Evolutionary conservation across 164 flowering plant species (phyloP).

Genomic region (Pachysandra terminalis): DNA sequence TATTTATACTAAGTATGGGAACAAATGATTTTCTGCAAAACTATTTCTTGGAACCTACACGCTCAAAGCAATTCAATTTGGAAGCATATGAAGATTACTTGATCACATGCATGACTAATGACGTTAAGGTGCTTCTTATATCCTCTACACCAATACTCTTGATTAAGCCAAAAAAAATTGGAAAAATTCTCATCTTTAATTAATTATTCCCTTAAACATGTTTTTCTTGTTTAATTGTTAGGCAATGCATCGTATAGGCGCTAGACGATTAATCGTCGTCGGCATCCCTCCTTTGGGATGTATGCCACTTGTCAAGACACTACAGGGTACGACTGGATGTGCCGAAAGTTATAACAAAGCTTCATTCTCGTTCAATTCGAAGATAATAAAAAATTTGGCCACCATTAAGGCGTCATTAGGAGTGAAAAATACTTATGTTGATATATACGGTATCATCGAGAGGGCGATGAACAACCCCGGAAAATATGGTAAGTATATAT

Average conservation of each 20-base stretch:
- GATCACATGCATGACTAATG: constrained; percentile 27
- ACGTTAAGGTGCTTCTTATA: constrained; percentile 38
- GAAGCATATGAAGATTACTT: constrained; percentile 42
- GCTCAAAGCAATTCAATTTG: constrained; percentile 39
- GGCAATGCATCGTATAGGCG: constrained; percentile 39
- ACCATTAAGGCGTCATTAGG: constrained; percentile 4
- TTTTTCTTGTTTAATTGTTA: constrained; percentile 14
- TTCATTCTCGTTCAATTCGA: constrained; percentile 32
- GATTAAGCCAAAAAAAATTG: too few relatives aligned
- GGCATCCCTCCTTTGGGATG: constrained; percentile 51
- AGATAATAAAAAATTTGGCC: constrained; percentile 17
- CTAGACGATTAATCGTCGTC: constrained; percentile 30
- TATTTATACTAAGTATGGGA: constrained; percentile 56
- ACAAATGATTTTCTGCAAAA: constrained; percentile 70
- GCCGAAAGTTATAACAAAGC: constrained; percentile 25
- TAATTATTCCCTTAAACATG: too few relatives aligned
- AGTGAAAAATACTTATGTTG: constrained; percentile 23
- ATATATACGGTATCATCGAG: constrained; percentile 22
- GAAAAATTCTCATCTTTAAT: too few relatives aligned
- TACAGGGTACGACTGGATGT: constrained; percentile 21
- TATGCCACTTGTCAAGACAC: constrained; percentile 36
- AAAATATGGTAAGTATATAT: constrained; percentile 38
- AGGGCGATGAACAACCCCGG: constrained; percentile 34
- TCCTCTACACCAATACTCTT: not conserved
- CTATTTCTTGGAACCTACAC: constrained; percentile 46